phyloP scores from a whole-genome alignment of 2,329 filamentous ascomycete species.

The Coniochaeta sp. region DNA sequence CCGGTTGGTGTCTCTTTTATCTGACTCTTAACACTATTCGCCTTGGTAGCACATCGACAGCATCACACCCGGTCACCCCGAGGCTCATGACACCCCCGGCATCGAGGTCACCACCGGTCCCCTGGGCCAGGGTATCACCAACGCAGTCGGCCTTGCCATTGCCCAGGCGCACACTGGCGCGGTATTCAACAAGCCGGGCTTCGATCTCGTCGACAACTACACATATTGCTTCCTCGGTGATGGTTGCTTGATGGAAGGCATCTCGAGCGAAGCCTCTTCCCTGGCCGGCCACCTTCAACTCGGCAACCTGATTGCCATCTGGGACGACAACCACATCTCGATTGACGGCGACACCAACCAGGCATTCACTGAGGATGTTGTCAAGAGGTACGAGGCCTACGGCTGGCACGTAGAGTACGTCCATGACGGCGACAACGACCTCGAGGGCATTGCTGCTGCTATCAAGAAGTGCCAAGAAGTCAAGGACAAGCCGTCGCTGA shows the following conservation, averaged over 20 bases:
- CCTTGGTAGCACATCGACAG: slow-evolving; percentile 41
- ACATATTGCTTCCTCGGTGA: slow-evolving; percentile 97
- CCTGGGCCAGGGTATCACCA: slow-evolving; percentile 93
- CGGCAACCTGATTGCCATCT: slow-evolving; percentile 93
- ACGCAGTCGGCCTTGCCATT: slow-evolving; percentile 96
- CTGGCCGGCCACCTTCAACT: slow-evolving; percentile 94
- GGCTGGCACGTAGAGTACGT: slow-evolving; percentile 90
- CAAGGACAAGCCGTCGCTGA: slow-evolving; percentile 93
- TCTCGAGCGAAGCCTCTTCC: slow-evolving; percentile 87
- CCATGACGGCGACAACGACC: slow-evolving; percentile 80
- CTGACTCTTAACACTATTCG: slow-evolving; percentile 8
- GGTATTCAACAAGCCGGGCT: slow-evolving; percentile 94
- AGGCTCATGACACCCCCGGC: slow-evolving; percentile 92
- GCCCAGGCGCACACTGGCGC: slow-evolving; percentile 88
- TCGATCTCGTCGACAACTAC: slow-evolving; percentile 89
- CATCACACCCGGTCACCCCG: slow-evolving; percentile 93
- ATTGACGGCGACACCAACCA: slow-evolving; percentile 92
- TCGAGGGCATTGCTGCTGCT: slow-evolving; percentile 80
- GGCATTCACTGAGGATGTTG: slow-evolving; percentile 94
- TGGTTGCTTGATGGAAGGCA: slow-evolving; percentile 97
- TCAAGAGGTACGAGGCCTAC: slow-evolving; percentile 92
- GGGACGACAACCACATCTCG: slow-evolving; percentile 98
- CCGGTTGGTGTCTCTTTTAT: neutral
- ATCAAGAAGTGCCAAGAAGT: slow-evolving; percentile 78
- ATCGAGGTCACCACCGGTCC: slow-evolving; percentile 97